Evolutionary conservation across 2,329 filamentous ascomycete genomes (phyloP).

Genomic region (Stachybotrys echinatus): DNA sequence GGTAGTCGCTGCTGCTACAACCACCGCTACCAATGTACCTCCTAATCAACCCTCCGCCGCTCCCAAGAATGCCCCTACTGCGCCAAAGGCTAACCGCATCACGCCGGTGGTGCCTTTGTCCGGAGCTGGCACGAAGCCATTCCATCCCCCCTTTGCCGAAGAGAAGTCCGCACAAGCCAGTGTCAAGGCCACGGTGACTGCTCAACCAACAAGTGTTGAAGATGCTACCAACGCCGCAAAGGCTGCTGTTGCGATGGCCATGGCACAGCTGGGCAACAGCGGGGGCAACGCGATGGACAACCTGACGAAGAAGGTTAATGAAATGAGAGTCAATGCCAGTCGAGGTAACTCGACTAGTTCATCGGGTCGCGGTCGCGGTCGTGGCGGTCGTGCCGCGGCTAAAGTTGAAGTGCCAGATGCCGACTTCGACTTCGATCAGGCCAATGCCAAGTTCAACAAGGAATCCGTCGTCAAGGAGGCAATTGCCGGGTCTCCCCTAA

Average conservation of each 20-base stretch:
- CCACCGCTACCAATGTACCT: slow-evolving; percentile 28
- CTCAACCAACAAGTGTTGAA: slow-evolving; percentile 39
- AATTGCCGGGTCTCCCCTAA: slow-evolving; percentile 67
- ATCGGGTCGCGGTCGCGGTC: slow-evolving; percentile 44
- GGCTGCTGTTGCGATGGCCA: slow-evolving; percentile 73
- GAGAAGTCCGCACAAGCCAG: slow-evolving; percentile 21
- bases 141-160: slow-evolving; percentile 23
- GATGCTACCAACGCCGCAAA: slow-evolving; percentile 71
- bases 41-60: slow-evolving; percentile 28
- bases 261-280: slow-evolving; percentile 59
- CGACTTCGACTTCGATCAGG: slow-evolving; percentile 82
- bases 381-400: slow-evolving; percentile 41
- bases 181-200: slow-evolving; percentile 28
- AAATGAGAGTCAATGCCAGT: slow-evolving; percentile 65
- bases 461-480: slow-evolving; percentile 73
- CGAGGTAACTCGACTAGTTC: slow-evolving; percentile 42
- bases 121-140: slow-evolving; percentile 35
- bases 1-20: slow-evolving; percentile 39
- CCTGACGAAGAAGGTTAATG: slow-evolving; percentile 67
- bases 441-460: slow-evolving; percentile 44
- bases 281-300: slow-evolving; percentile 59
- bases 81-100: slow-evolving; percentile 48
- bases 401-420: slow-evolving; percentile 86
- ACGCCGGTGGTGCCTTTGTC: slow-evolving; percentile 62
- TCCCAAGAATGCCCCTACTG: slow-evolving; percentile 37